Evolutionary conservation across 441 rosid genomes (phyloP), one percentile per base, ranked within the genome.

Genomic region (Populus hybrid): DNA sequence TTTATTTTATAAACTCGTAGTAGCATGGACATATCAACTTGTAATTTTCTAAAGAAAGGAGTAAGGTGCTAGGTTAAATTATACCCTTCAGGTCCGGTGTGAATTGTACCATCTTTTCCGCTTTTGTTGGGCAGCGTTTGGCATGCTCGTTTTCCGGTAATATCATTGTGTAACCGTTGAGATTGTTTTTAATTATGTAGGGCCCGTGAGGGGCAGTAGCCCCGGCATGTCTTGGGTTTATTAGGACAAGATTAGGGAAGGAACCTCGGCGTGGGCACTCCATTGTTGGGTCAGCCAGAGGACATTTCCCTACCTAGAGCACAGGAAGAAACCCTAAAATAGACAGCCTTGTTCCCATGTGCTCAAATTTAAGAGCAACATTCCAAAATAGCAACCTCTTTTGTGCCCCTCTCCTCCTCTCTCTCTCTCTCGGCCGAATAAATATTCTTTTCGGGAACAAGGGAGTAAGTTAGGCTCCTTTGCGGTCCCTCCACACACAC

Each of bases 291-390:
- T 90, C 82, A 87, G 85, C 80, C 23, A 74, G 79, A 84, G 86
- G 92, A 89, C 79, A 86, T 76, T 86, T 82, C 91, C 95, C 97
- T 84, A 88, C 92, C 85, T 26, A 74, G 75, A 76, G 63, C 86
- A 82, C 88, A 81, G 69, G 78, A 78, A 82, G 64, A 82, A 87
- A 82, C 89, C 85, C 92, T 84, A 69, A 82, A 84, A 73, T 86
- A 81, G 92, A 93, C 94, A 92, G 78, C 86, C 85, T 91, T 93
- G 94, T 90, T 91, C 90, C 92, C 97, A 92, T 93, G 95, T 90
- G 95, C 87, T 38, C 81, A 65, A 64, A 84, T 87, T 90, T 89
- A 90, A 91, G 89, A 79, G 86, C 93, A 87, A 84, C 89, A 82
- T 87, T 89, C 88, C 94, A 87, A 89, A 85, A 14, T 69, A 68